These are phyloP conservation scores for Wallacemonas sp. DNA, from an alignment of 208 protist species.

Conservation along the genomic window DNA sequence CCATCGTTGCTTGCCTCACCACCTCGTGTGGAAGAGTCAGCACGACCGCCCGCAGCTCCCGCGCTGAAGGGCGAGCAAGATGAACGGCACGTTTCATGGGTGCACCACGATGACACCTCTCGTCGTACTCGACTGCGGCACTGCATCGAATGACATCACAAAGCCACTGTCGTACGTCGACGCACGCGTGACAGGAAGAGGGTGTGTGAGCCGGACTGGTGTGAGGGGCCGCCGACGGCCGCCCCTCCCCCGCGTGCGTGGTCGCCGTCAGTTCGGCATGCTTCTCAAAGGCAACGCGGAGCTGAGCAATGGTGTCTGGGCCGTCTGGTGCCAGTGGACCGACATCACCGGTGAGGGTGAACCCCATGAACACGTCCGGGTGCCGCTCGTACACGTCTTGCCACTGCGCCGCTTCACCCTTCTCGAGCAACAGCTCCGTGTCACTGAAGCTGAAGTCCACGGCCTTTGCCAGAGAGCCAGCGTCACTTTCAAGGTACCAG, in stretches of 20 bases:
- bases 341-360: not conserved
- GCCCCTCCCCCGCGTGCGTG: not conserved
- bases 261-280: not conserved
- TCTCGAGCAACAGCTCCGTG: not conserved
- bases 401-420: not conserved
- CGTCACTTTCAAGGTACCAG: slow-evolving; percentile 18
- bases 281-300: not conserved
- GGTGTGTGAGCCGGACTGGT: too few relatives aligned
- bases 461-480: not conserved
- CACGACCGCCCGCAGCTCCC: slow-evolving; percentile 42
- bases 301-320: slow-evolving; percentile 2
- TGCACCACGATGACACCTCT: too few relatives aligned
- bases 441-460: slow-evolving; percentile 1
- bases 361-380: not conserved
- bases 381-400: not conserved
- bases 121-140: not conserved
- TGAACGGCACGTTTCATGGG: not conserved
- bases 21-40: slow-evolving; percentile 30
- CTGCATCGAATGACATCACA: slow-evolving; percentile 2
- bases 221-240: too few relatives aligned
- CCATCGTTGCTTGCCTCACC: slow-evolving; percentile 16
- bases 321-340: not conserved
- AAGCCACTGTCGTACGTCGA: slow-evolving; percentile 5
- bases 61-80: slow-evolving; percentile 27
- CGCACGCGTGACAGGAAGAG: too few relatives aligned